Evolutionary conservation across 164 flowering plant genomes (phyloP).

Genomic region (Akebia trifoliata): DNA sequence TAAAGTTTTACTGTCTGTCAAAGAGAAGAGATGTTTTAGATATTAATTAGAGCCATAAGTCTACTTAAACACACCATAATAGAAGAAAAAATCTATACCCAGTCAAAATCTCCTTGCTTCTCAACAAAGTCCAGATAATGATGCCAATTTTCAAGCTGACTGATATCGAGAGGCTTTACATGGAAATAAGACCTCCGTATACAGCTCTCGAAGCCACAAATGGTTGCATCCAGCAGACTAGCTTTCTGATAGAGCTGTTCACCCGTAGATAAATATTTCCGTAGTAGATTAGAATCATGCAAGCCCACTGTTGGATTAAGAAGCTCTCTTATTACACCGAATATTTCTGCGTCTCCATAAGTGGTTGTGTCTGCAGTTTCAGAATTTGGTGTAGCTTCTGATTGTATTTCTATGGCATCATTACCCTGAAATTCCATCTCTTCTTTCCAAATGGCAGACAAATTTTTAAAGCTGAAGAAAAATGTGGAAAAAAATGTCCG

Average conservation of each 20-base stretch:
- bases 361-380: constrained; percentile 11
- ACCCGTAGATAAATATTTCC: constrained; percentile 52
- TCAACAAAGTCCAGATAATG: constrained; percentile 76
- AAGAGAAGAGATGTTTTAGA: constrained; percentile 19
- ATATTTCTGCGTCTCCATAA: constrained; percentile 38
- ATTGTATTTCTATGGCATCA: constrained; percentile 17
- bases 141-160: constrained; percentile 85
- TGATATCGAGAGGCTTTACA: constrained; percentile 60
- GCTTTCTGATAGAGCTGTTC: constrained; percentile 53
- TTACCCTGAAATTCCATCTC: constrained; percentile 29
- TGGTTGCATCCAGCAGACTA: constrained; percentile 40
- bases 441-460: constrained; percentile 47
- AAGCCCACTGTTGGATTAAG: constrained; percentile 33
- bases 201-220: constrained; percentile 51
- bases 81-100: constrained; percentile 43
- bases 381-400: constrained; percentile 19
- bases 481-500: not conserved
- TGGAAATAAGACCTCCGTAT: constrained; percentile 74
- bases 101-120: constrained; percentile 76
- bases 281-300: constrained; percentile 32
- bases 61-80: constrained; percentile 8
- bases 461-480: constrained; percentile 58
- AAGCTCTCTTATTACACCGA: constrained; percentile 42
- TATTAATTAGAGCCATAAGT: constrained; percentile 1
- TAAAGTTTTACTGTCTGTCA: constrained; percentile 75